Percentiles rank a stretch among this genome's conserved stretches.
These are phyloP conservation scores for Gossypium schwendimanii DNA, from an alignment of 441 rosid species.

Conservation along the genomic window DNA sequence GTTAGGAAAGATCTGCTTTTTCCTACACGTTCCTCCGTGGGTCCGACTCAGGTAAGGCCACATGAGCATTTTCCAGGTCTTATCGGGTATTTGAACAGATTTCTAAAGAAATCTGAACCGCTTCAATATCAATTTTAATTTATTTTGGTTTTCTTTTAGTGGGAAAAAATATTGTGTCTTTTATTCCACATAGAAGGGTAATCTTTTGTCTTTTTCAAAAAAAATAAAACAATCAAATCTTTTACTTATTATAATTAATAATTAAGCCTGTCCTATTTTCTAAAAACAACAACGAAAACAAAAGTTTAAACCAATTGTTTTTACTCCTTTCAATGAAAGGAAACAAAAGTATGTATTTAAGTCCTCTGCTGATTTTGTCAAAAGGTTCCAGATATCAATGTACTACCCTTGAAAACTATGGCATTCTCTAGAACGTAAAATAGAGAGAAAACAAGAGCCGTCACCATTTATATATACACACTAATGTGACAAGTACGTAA, in stretches of 20 bases:
- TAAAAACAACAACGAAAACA: background rate
- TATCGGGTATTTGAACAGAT: background rate
- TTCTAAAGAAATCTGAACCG: constrained; percentile 4
- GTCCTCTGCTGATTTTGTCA: background rate
- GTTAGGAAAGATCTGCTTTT: background rate
- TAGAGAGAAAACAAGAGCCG: constrained; percentile 5
- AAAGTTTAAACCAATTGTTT: background rate
- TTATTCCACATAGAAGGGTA: background rate
- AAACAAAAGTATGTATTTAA: background rate
- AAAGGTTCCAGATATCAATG: background rate
- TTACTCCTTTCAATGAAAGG: background rate
- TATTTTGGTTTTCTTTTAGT: background rate
- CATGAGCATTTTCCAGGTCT: background rate
- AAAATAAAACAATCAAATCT: background rate
- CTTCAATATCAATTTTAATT: background rate
- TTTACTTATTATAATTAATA: background rate
- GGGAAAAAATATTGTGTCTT: background rate
- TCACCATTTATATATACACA: background rate
- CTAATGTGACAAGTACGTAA: background rate
- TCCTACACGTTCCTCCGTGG: constrained; percentile 9
- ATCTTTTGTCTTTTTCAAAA: background rate
- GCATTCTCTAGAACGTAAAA: background rate
- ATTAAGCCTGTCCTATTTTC: background rate
- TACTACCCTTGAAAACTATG: background rate
- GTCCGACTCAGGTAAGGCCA: constrained; percentile 1